phyloP scores from a whole-genome alignment of 768 basidiomycete species.

The Mycena galopus region DNA sequence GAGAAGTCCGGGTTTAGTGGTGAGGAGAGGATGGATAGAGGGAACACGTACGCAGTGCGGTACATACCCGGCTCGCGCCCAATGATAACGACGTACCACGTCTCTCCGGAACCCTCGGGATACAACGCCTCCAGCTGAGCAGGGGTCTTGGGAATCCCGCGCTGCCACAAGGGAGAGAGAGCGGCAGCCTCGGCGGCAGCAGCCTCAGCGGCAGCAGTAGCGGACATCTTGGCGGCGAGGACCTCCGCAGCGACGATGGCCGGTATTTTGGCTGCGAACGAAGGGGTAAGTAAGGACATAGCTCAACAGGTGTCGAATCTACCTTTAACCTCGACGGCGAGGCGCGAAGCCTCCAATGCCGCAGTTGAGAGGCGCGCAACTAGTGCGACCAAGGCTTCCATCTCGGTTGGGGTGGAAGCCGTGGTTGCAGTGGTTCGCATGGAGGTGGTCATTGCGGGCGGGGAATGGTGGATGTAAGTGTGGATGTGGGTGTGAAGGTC shows the following conservation, averaged over 20 bases:
- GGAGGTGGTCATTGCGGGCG: neutral
- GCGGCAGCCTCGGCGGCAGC: neutral
- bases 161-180: too few species aligned
- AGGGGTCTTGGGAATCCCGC: neutral
- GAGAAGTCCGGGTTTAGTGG: neutral
- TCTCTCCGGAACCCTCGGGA: neutral
- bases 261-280: neutral
- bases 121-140: neutral
- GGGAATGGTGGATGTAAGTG: neutral
- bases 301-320: neutral
- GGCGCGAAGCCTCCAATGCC: neutral
- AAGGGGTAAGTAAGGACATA: neutral
- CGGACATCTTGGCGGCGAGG: neutral
- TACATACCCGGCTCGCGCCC: constrained; percentile 2
- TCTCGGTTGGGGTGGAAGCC: neutral
- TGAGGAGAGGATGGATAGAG: neutral
- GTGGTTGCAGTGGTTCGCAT: neutral
- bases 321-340: constrained; percentile 9
- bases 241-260: neutral
- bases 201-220: neutral
- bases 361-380: neutral
- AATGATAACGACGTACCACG: constrained; percentile 9
- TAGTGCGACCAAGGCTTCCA: constrained; percentile 8
- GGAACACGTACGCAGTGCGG: neutral
- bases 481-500: neutral